Percentiles rank a stretch among this genome's conserved stretches.
These are phyloP conservation scores for Pseudonectria foliicola DNA, from an alignment of 2,329 filamentous ascomycete genomes.

Conservation along the genomic window DNA sequence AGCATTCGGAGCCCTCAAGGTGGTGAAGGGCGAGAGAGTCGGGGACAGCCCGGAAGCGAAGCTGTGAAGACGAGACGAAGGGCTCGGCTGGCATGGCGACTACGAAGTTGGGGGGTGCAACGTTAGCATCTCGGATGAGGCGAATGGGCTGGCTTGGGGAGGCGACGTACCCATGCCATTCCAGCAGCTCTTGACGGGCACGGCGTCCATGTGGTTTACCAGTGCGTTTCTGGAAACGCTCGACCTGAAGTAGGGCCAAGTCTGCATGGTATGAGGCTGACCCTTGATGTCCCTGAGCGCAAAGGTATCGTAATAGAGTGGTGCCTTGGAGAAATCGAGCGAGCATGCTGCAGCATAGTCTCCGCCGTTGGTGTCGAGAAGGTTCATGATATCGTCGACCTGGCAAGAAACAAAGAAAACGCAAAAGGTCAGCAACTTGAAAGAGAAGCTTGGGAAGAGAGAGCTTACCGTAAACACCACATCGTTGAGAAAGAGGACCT, in stretches of 20 bases:
- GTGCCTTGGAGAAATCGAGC: slow-evolving; percentile 49
- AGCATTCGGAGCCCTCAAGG: slow-evolving; percentile 73
- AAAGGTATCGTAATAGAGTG: slow-evolving; percentile 55
- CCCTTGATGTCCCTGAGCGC: slow-evolving; percentile 50
- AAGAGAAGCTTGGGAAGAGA: neutral
- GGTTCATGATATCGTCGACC: slow-evolving; percentile 47
- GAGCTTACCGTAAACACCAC: slow-evolving; percentile 50
- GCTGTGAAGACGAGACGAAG: slow-evolving; percentile 38
- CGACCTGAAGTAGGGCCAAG: slow-evolving; percentile 54
- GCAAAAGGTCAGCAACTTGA: slow-evolving; percentile 1
- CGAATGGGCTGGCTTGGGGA: neutral
- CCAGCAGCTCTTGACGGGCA: slow-evolving; percentile 40
- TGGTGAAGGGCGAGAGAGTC: slow-evolving; percentile 56
- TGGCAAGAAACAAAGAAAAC: slow-evolving; percentile 20
- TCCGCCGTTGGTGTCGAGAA: slow-evolving; percentile 51
- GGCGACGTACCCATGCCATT: slow-evolving; percentile 33
- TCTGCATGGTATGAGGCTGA: slow-evolving; percentile 42
- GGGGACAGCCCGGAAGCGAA: slow-evolving; percentile 57
- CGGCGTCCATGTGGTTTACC: slow-evolving; percentile 38
- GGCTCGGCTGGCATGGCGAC: slow-evolving; percentile 47
- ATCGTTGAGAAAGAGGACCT: slow-evolving; percentile 56
- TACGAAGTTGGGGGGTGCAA: slow-evolving; percentile 10
- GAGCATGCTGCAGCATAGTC: slow-evolving; percentile 56
- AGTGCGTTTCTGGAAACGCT: slow-evolving; percentile 45
- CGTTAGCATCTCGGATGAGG: neutral